Conservation (phyloP, 169 alveolate species). For the Plasmodium relictum region DNA sequence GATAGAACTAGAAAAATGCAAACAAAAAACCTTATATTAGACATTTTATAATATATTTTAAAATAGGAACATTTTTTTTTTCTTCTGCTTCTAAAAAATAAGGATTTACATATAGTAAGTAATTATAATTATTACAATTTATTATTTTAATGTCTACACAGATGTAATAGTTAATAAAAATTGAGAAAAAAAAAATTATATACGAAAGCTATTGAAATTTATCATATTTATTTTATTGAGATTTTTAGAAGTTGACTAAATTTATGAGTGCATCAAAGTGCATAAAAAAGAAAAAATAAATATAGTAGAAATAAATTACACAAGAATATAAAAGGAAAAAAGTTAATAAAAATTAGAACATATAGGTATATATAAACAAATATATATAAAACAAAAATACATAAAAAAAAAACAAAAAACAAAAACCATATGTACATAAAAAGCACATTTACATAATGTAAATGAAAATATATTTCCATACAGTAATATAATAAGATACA, state of each 20-base stretch:
- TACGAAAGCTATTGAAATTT: neutral
- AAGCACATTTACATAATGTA: neutral
- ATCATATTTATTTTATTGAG: neutral
- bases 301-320: neutral
- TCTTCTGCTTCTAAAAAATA: neutral
- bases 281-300: neutral
- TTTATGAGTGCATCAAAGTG: conserved; percentile 47
- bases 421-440: neutral
- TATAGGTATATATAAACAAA: neutral
- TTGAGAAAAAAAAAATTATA: neutral
- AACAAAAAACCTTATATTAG: conserved; percentile 39
- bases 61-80: conserved; percentile 41
- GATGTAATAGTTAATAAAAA: neutral
- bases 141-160: neutral
- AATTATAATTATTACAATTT: too few species aligned
- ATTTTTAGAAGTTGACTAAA: neutral
- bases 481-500: neutral
- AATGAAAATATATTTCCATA: too few species aligned
- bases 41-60: conserved; percentile 45
- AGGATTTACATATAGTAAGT: neutral
- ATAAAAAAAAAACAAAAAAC: neutral
- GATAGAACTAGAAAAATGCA: conserved; percentile 54
- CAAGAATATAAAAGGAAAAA: conserved; percentile 14
- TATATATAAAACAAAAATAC: neutral
- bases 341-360: neutral